phyloP scores from a whole-genome alignment of 106 monocot genomes.

The Alisma plantagoaquatica region DNA sequence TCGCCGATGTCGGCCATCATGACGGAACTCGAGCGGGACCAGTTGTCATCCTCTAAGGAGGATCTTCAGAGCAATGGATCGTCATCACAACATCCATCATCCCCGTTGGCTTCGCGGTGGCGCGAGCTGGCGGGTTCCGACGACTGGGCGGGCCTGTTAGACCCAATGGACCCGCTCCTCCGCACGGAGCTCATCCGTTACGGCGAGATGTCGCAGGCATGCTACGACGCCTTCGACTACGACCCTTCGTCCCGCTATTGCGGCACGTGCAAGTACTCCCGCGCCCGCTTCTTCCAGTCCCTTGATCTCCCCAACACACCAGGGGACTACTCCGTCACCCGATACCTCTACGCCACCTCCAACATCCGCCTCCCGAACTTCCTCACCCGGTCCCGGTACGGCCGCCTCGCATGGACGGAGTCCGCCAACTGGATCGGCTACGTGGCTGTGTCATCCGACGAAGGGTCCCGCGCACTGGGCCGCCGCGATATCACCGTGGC shows the following conservation, averaged over 20 bases:
- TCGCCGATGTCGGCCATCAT: too few species aligned
- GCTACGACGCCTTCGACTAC: conserved; percentile 88
- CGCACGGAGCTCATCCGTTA: conserved; percentile 86
- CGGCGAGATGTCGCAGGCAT: conserved; percentile 82
- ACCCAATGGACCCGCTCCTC: conserved; percentile 78
- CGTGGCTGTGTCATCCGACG: conserved; percentile 71
- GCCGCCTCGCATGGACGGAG: conserved; percentile 40
- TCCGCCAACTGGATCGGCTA: conserved; percentile 90
- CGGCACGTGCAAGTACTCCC: conserved; percentile 62
- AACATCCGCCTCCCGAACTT: conserved; percentile 56
- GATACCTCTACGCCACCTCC: conserved; percentile 86
- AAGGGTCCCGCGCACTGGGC: conserved; percentile 32
- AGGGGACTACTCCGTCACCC: conserved; percentile 56
- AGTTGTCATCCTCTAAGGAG: too few species aligned
- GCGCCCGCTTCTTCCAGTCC: conserved; percentile 38
- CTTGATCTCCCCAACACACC: conserved; percentile 22
- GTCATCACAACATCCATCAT: too few species aligned
- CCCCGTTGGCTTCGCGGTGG: conserved; percentile 43
- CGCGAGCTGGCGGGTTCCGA: conserved; percentile 54
- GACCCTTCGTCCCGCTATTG: conserved; percentile 61
- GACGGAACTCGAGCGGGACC: too few species aligned
- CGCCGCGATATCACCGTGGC: conserved; percentile 63
- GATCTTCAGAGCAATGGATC: too few species aligned
- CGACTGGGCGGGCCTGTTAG: conserved; percentile 73
- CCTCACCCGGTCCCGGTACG: conserved; percentile 25